Percentiles rank a stretch among this genome's conserved stretches.
phyloP scores from a whole-genome alignment of 164 flowering plant genomes.

The Stephania yunnanensis region DNA sequence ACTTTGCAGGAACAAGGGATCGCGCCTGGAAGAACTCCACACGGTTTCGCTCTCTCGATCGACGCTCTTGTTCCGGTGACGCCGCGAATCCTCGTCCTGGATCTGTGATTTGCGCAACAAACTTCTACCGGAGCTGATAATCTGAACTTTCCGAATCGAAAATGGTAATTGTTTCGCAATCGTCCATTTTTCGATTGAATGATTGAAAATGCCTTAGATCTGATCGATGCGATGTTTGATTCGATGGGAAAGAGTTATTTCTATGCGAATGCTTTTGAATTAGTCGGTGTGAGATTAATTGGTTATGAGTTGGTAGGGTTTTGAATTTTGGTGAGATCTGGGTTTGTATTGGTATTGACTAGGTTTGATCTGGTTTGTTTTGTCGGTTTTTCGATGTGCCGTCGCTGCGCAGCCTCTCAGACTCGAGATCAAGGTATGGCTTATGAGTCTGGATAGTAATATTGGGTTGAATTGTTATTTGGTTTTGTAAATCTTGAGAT shows the following conservation, averaged over 20 bases:
- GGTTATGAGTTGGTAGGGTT: not conserved
- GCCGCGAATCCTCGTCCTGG: not conserved
- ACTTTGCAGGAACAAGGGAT: not conserved
- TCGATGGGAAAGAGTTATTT: not conserved
- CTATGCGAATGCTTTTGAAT: not conserved
- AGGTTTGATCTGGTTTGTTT: slow-evolving; percentile 19
- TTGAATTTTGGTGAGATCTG: slow-evolving; percentile 19
- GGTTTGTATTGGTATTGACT: slow-evolving; percentile 16
- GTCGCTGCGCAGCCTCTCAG: slow-evolving; percentile 66
- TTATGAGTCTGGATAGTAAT: slow-evolving; percentile 3
- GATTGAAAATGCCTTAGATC: not conserved
- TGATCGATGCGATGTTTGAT: not conserved
- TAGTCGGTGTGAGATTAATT: not conserved
- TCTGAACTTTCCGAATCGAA: slow-evolving; percentile 1
- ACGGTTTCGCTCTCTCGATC: not conserved
- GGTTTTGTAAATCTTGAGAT: not conserved
- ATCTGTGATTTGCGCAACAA: not conserved
- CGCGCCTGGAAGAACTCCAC: not conserved
- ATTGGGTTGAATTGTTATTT: not conserved
- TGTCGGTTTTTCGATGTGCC: slow-evolving; percentile 8
- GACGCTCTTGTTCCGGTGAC: not conserved
- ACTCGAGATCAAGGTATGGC: slow-evolving; percentile 82
- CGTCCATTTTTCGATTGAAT: not conserved
- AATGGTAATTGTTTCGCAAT: not conserved
- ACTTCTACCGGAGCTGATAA: not conserved